Conservation (phyloP, 129 eudicot species). For the Flaveria ramosissima region DNA sequence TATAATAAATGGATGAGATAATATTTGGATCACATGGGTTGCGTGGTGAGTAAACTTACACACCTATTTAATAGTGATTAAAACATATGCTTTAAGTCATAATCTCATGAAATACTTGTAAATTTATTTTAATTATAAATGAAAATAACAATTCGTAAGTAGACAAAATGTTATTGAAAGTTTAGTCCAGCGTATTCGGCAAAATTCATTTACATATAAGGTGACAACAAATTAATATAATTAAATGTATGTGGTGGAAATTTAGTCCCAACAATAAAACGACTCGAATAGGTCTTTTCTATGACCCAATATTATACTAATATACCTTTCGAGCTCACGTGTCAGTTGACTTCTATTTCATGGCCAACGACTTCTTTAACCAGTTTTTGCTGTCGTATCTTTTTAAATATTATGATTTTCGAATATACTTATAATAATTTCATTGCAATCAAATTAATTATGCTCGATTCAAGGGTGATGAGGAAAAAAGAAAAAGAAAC, state of each 20-base stretch:
- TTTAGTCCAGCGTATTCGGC: conserved; percentile 1
- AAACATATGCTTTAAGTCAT: background rate
- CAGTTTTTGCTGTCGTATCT: conserved; percentile 10
- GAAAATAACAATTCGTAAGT: background rate
- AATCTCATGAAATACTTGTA: background rate
- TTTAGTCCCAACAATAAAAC: conserved; percentile 22
- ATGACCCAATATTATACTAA: conserved; percentile 19
- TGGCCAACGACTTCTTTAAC: background rate
- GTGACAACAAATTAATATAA: conserved; percentile 8
- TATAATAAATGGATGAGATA: too few relatives aligned
- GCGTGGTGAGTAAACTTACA: background rate
- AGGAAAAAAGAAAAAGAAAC: conserved; percentile 16
- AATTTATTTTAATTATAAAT: background rate
- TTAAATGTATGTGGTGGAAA: conserved; percentile 27
- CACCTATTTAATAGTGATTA: background rate
- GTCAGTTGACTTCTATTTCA: conserved; percentile 34
- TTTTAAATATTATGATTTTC: background rate
- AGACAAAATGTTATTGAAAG: conserved; percentile 5
- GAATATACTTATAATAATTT: background rate
- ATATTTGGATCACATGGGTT: too few relatives aligned
- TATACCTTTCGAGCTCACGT: conserved; percentile 24
- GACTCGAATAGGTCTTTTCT: conserved; percentile 15
- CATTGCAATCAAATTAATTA: background rate
- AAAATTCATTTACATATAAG: conserved; percentile 1
- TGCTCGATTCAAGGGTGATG: background rate